Conservation (phyloP, 441 rosid species). For the Capsella rubella region DNA sequence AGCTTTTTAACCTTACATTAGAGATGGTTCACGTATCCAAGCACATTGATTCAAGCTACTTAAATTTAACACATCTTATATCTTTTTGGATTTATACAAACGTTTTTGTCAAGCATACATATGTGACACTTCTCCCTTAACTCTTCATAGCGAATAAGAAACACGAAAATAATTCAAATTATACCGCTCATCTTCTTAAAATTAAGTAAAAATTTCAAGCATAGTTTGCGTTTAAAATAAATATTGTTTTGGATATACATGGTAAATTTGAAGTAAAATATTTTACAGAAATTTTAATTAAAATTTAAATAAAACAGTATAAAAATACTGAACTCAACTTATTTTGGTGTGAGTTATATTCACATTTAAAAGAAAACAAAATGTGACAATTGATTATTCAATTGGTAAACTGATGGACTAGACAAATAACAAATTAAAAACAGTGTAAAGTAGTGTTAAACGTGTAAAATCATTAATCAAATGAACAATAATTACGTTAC, state of each 20-base stretch:
- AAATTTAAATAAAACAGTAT: too few relatives aligned
- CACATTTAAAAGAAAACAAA: too few relatives aligned
- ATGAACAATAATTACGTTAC: background rate
- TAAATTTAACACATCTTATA: too few relatives aligned
- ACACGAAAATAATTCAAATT: background rate
- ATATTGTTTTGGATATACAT: background rate
- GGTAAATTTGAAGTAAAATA: background rate
- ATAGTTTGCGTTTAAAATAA: background rate
- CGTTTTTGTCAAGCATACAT: too few relatives aligned
- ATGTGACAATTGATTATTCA: too few relatives aligned
- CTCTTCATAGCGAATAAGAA: background rate
- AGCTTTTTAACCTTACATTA: too few relatives aligned
- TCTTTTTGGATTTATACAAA: too few relatives aligned
- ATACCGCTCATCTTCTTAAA: background rate
- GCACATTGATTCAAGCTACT: background rate
- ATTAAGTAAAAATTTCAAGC: background rate
- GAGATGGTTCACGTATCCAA: background rate
- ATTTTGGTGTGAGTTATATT: background rate
- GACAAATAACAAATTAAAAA: background rate
- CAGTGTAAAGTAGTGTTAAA: background rate
- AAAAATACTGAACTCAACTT: background rate
- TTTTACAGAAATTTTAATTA: background rate
- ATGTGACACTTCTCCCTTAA: too few relatives aligned
- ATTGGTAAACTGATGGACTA: too few relatives aligned
- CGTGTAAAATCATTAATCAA: constrained; percentile 2